These are phyloP conservation scores for Arachnopeziza araneosa DNA, from an alignment of 2,329 filamentous ascomycete species.

Conservation along the genomic window DNA sequence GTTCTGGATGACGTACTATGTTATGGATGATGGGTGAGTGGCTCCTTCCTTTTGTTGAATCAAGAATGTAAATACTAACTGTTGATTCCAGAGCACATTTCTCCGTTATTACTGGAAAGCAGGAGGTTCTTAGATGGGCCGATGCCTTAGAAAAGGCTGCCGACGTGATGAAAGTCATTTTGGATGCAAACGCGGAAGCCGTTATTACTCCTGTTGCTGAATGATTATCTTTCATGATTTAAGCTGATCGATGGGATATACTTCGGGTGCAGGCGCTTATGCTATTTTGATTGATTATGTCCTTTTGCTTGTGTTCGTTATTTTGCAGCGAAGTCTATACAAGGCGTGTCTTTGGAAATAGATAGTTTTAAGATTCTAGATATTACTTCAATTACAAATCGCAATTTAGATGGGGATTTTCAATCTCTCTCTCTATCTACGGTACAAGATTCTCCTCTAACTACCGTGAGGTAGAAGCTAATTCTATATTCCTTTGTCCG, in stretches of 20 bases:
- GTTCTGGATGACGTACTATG: neutral
- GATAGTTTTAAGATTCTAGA: too few species aligned
- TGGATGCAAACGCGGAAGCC: neutral
- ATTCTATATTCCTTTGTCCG: neutral
- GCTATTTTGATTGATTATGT: too few species aligned
- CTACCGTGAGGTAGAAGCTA: neutral
- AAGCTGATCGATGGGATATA: too few species aligned
- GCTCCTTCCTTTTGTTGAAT: neutral
- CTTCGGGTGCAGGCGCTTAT: too few species aligned
- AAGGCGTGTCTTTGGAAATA: too few species aligned
- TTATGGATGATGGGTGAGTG: constrained; percentile 1
- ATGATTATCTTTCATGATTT: too few species aligned
- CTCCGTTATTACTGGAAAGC: neutral
- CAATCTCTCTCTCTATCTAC: neutral
- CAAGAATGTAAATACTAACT: neutral
- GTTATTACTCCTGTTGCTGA: too few species aligned
- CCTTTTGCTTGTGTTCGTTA: too few species aligned
- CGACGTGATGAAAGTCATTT: neutral
- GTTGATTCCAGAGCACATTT: neutral
- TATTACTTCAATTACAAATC: neutral
- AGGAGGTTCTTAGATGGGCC: neutral
- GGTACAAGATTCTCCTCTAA: neutral
- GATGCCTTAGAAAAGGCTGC: neutral
- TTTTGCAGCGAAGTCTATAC: too few species aligned
- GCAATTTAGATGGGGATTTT: neutral